Conservation (phyloP, 495 filamentous ascomycete species). For the Penicillium verhagenii region DNA sequence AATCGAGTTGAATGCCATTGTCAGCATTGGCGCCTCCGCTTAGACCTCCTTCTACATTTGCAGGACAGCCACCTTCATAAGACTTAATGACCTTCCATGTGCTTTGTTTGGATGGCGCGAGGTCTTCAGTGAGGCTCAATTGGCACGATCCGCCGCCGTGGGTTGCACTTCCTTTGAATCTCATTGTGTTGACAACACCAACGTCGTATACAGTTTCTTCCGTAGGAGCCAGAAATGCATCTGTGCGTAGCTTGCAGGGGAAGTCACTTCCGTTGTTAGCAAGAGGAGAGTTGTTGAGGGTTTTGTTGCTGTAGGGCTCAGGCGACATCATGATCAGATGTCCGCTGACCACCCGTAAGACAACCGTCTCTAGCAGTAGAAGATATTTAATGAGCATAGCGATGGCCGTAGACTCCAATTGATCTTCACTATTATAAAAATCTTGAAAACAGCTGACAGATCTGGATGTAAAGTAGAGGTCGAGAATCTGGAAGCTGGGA, state of each 20-base stretch:
- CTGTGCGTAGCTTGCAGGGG: constrained; percentile 61
- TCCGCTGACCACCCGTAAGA: background rate
- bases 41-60: constrained; percentile 37
- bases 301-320: constrained; percentile 54
- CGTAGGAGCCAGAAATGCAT: constrained; percentile 15
- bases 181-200: constrained; percentile 24
- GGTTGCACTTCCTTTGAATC: constrained; percentile 48
- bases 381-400: background rate
- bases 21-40: constrained; percentile 8
- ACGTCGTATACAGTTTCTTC: constrained; percentile 22
- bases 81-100: constrained; percentile 74
- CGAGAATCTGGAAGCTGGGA: no score
- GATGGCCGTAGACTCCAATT: no score
- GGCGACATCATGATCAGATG: constrained; percentile 61
- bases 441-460: no score
- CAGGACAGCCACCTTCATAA: constrained; percentile 72
- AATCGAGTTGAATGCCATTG: constrained; percentile 30
- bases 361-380: background rate
- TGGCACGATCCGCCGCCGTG: constrained; percentile 89
- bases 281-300: constrained; percentile 60
- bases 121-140: constrained; percentile 72
- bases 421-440: no score
- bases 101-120: constrained; percentile 46
- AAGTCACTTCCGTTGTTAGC: constrained; percentile 58
- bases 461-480: no score